phyloP scores from a whole-genome alignment of 2,329 filamentous ascomycete species.

The Taxawa tesnikishii region DNA sequence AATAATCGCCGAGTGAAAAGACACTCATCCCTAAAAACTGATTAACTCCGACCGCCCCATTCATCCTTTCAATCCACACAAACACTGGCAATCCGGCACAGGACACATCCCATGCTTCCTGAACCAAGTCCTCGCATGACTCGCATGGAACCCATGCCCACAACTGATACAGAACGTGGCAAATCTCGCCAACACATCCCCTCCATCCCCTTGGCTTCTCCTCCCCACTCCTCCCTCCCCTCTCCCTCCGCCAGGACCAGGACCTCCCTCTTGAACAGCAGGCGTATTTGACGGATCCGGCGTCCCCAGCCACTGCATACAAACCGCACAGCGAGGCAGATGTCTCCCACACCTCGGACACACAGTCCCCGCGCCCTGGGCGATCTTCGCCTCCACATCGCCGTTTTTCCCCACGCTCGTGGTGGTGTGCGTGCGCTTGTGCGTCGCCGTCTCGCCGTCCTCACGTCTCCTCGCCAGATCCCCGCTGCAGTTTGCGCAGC shows the following conservation, averaged over 20 bases:
- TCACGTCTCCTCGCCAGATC: constrained; percentile 37
- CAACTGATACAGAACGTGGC: constrained; percentile 51
- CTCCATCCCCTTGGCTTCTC: constrained; percentile 32
- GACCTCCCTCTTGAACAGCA: neutral
- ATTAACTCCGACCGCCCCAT: no score
- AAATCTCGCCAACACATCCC: constrained; percentile 41
- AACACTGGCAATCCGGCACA: constrained; percentile 42
- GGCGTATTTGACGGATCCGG: constrained; percentile 38
- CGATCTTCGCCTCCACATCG: constrained; percentile 13
- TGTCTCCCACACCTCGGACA: constrained; percentile 51
- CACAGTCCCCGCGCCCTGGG: constrained; percentile 31
- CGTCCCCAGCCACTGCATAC: constrained; percentile 48
- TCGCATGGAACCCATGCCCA: constrained; percentile 51
- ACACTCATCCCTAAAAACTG: no score
- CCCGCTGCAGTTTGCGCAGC: constrained; percentile 61
- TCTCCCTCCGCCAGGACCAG: constrained; percentile 13
- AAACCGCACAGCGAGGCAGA: constrained; percentile 51
- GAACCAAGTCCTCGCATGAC: constrained; percentile 53
- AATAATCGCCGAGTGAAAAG: no score
- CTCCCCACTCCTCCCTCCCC: constrained; percentile 16
- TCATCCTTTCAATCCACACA: constrained; percentile 28
- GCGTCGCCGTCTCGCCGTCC: constrained; percentile 8
- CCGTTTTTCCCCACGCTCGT: constrained; percentile 7
- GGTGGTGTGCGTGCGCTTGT: constrained; percentile 7
- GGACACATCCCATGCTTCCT: constrained; percentile 40